These are phyloP conservation scores for Waltergamsia citrina DNA, from an alignment of 2,329 filamentous ascomycete species.

Conservation along the genomic window DNA sequence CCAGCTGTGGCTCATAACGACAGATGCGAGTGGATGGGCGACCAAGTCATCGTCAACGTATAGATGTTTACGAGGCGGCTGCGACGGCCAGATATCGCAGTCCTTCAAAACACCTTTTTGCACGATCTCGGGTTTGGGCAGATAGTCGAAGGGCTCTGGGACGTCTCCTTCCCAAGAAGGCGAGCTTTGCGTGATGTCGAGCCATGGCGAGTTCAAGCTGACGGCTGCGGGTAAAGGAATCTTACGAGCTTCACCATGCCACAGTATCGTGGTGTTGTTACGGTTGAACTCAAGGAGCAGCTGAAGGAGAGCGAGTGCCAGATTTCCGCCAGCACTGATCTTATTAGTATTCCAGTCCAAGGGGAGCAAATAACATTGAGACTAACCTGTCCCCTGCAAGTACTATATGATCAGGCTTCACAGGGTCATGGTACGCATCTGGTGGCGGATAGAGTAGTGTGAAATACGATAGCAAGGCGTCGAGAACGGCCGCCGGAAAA, in stretches of 20 bases:
- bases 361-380: not conserved
- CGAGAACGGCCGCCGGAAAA: conserved; percentile 66
- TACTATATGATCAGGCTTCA: conserved; percentile 57
- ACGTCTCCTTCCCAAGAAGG: conserved; percentile 15
- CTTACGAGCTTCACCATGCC: conserved; percentile 47
- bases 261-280: conserved; percentile 37
- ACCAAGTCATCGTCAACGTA: conserved; percentile 45
- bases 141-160: conserved; percentile 22
- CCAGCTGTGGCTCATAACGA: conserved; percentile 53
- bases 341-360: not conserved
- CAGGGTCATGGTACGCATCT: conserved; percentile 55
- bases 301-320: conserved; percentile 58
- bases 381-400: conserved; percentile 58
- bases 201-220: conserved; percentile 57
- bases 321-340: conserved; percentile 60
- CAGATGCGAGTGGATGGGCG: conserved; percentile 59
- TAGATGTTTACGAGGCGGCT: conserved; percentile 41
- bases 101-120: conserved; percentile 15
- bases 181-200: conserved; percentile 55
- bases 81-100: conserved; percentile 50
- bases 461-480: conserved; percentile 64
- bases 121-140: conserved; percentile 38
- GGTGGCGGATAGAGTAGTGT: conserved; percentile 62
- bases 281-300: conserved; percentile 54
- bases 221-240: conserved; percentile 60